Percentiles rank a stretch among this genome's conserved stretches.
Conservation (phyloP, 2,329 filamentous ascomycete genomes). For the Penicillium sp. region DNA sequence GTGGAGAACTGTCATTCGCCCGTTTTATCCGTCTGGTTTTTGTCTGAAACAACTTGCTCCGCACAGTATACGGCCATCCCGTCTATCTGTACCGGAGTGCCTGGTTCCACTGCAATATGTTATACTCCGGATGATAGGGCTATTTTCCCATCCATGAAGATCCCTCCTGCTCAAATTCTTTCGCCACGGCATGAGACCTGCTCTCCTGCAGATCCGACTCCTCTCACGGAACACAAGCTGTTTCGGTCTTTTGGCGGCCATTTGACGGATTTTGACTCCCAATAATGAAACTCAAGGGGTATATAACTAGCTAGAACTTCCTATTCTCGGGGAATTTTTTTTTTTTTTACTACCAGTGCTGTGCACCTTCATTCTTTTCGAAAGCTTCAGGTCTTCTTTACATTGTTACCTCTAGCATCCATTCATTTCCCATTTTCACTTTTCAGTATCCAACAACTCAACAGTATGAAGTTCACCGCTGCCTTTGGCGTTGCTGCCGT, state of each 20-base stretch:
- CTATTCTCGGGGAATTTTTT: slow-evolving; percentile 4
- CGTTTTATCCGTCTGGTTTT: background rate
- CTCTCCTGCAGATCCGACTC: slow-evolving; percentile 2
- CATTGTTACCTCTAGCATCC: slow-evolving; percentile 10
- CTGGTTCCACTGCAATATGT: background rate
- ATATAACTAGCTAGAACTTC: slow-evolving; percentile 13
- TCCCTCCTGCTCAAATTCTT: background rate
- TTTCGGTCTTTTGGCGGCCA: background rate
- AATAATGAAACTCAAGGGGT: slow-evolving; percentile 1
- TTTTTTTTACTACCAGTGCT: slow-evolving; percentile 25
- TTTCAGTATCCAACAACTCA: background rate
- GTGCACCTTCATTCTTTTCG: slow-evolving; percentile 24
- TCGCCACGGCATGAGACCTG: background rate
- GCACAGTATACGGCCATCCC: background rate
- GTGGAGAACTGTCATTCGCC: slow-evolving; percentile 2
- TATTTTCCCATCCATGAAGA: background rate
- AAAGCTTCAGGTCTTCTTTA: slow-evolving; percentile 13
- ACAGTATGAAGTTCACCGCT: slow-evolving; percentile 31
- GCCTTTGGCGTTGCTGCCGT: slow-evolving; percentile 25
- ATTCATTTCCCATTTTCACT: slow-evolving; percentile 10
- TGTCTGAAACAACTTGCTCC: slow-evolving; percentile 1
- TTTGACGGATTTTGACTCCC: background rate
- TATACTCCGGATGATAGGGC: background rate
- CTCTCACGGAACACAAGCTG: background rate
- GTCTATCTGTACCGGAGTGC: background rate